phyloP scores from a whole-genome alignment of 1,139 yeast species.

The Yarrowia galli region DNA sequence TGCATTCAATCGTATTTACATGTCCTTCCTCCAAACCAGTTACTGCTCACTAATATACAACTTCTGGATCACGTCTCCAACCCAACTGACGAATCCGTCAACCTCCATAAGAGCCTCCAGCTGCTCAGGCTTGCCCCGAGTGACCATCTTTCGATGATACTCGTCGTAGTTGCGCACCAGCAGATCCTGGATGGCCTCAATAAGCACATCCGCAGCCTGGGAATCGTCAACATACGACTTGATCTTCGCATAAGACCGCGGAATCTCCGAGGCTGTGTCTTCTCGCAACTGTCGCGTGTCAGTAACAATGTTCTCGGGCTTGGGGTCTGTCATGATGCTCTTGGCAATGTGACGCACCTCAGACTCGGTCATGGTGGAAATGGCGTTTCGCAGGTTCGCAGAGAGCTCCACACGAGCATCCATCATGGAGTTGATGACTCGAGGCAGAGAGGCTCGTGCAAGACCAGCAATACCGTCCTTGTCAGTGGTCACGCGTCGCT shows the following conservation, averaged over 20 bases:
- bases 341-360: slow-evolving; percentile 50
- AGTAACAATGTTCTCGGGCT: slow-evolving; percentile 46
- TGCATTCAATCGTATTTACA: slow-evolving; percentile 31
- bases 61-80: slow-evolving; percentile 56
- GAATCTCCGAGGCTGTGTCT: slow-evolving; percentile 59
- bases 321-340: slow-evolving; percentile 49
- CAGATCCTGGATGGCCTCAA: slow-evolving; percentile 67
- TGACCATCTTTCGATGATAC: slow-evolving; percentile 52
- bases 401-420: slow-evolving; percentile 85
- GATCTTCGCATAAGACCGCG: slow-evolving; percentile 62
- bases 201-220: slow-evolving; percentile 58
- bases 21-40: neutral
- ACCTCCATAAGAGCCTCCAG: slow-evolving; percentile 60
- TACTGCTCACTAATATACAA: slow-evolving; percentile 43
- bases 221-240: slow-evolving; percentile 56
- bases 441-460: slow-evolving; percentile 77
- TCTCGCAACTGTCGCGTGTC: slow-evolving; percentile 57
- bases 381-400: slow-evolving; percentile 71
- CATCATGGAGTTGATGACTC: slow-evolving; percentile 81
- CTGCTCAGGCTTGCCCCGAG: slow-evolving; percentile 46
- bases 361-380: slow-evolving; percentile 65
- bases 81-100: slow-evolving; percentile 61
- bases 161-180: slow-evolving; percentile 59
- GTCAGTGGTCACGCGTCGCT: slow-evolving; percentile 43
- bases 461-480: slow-evolving; percentile 61